Conservation (phyloP, 2,329 filamentous ascomycete species). For the Colletotrichum sidae region DNA sequence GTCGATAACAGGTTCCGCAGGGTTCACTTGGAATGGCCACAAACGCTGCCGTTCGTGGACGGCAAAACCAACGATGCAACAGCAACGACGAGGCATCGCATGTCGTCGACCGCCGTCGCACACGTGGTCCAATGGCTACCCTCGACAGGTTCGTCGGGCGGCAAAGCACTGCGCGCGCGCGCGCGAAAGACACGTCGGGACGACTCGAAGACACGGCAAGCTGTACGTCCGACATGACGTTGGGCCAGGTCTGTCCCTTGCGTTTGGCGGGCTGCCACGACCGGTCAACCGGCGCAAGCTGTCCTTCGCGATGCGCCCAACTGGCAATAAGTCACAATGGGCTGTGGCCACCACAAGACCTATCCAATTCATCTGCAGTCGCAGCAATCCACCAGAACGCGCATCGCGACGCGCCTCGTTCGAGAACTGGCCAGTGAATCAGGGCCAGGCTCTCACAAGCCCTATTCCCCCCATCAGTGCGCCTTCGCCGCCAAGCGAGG, state of each 20-base stretch:
- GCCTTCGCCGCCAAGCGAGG: conserved; percentile 12
- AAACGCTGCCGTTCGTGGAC: too few species aligned
- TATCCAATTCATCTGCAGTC: too few species aligned
- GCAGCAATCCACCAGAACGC: too few species aligned
- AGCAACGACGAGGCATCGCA: not conserved
- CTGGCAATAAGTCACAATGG: not conserved
- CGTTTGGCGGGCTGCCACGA: conserved; percentile 2
- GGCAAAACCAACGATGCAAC: too few species aligned
- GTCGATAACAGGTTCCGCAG: not conserved
- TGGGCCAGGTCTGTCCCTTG: conserved; percentile 10
- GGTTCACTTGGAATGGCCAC: too few species aligned
- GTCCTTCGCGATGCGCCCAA: not conserved
- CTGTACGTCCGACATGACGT: conserved; percentile 25
- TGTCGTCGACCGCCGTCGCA: not conserved
- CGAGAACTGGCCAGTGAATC: too few species aligned
- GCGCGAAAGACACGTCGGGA: conserved; percentile 3
- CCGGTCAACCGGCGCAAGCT: not conserved
- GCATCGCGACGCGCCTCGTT: too few species aligned
- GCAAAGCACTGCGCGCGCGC: conserved; percentile 11
- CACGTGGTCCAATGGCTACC: conserved; percentile 23
- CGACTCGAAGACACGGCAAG: conserved; percentile 10
- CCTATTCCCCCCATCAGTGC: conserved; percentile 9
- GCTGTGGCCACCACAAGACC: too few species aligned
- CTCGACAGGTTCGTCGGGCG: conserved; percentile 18
- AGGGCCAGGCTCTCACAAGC: too few species aligned